Base-by-base conservation (phyloP, 2,329 filamentous ascomycete species). In the Pseudocercospora cruenta region DNA sequence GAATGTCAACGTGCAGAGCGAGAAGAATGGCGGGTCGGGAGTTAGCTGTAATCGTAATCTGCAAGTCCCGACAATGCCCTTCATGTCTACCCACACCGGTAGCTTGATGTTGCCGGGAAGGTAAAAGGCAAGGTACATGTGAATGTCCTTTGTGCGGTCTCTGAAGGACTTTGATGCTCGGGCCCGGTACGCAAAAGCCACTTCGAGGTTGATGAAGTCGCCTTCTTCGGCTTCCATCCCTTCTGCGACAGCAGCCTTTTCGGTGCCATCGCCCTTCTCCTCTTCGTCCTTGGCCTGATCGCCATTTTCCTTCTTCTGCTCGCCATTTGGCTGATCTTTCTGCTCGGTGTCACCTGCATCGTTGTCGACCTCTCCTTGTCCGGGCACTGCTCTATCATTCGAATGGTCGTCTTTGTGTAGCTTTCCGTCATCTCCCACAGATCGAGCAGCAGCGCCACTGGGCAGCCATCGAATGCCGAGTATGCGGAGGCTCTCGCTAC, bases 161-260 rank as follows among this genome's bases (percentile, higher is more conserved):
- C 82, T 83, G 68, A 91, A 81, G 2, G 85, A 87, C 68, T 86
- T 87, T 10, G 69, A 64, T 0, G 86, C 85, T 31, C 88, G 84
- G 9, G 88, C 87, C 39, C 89, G 84, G 76, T 93, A 94, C 1
- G 91, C 88, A 72, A 93, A 90, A 0, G 89, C 90, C 16, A 93
- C 81, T 74, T 94, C 91, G 60, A 93, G 79, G 73, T 93, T 93
- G 76, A 93, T 85, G 72, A 93, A 93, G 69, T 92, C 90, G 10
- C 90, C 90, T 74, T 92, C 89, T 76, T 92, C 90, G 1, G 89
- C 90, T 71, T 91, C 88, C 88, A 92, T 90, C 1, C 88, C 89
- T 71, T 88, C 84, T 9, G 79, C 80, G 39, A 83, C 74, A 43
- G 79, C 66, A 26, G 67, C 64, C 16, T 69, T 65, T 58, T 73